A percentile compares a stretch with the other conserved stretches of the same genome.
phyloP scores from a whole-genome alignment of 352 stramenopile genomes.

The Phytophthora sansomeana region DNA sequence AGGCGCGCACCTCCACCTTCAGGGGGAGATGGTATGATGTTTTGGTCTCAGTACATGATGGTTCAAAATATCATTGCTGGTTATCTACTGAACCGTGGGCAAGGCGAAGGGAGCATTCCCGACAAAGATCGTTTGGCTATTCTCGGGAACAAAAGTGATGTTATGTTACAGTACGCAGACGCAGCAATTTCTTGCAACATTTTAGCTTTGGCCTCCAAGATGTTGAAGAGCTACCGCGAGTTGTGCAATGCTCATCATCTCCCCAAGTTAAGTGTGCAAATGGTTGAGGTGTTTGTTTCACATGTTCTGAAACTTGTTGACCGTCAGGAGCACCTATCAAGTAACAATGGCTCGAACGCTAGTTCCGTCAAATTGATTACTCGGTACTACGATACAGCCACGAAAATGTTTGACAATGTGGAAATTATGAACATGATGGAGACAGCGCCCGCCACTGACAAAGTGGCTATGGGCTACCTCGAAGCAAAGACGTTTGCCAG shows the following conservation, averaged over 20 bases:
- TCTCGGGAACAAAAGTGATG: slow-evolving; percentile 39
- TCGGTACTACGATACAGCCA: slow-evolving; percentile 77
- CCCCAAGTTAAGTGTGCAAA: slow-evolving; percentile 77
- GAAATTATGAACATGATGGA: slow-evolving; percentile 80
- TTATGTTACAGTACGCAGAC: slow-evolving; percentile 77
- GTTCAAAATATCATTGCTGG: slow-evolving; percentile 52
- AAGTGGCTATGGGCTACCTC: slow-evolving; percentile 63
- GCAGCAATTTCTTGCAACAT: slow-evolving; percentile 75
- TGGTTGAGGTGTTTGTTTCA: slow-evolving; percentile 85
- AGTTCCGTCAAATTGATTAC: slow-evolving; percentile 57
- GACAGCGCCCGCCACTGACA: slow-evolving; percentile 46
- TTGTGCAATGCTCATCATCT: slow-evolving; percentile 72
- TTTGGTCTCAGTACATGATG: slow-evolving; percentile 75
- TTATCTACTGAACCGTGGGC: slow-evolving; percentile 43
- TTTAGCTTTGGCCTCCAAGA: slow-evolving; percentile 73
- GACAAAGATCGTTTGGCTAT: slow-evolving; percentile 38
- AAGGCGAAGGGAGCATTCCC: slow-evolving; percentile 43
- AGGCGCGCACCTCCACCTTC: slow-evolving; percentile 43
- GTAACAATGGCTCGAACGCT: slow-evolving; percentile 14
- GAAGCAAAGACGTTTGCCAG: slow-evolving; percentile 76
- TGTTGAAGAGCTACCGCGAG: slow-evolving; percentile 81
- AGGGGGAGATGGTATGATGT: slow-evolving; percentile 56
- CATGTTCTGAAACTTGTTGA: slow-evolving; percentile 82
- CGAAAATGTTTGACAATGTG: slow-evolving; percentile 85
- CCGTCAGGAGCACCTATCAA: slow-evolving; percentile 56